A percentile compares a stretch with the other conserved stretches of the same genome.
phyloP scores from a whole-genome alignment of 139 green algal genomes.

The Chlorella sp. region DNA sequence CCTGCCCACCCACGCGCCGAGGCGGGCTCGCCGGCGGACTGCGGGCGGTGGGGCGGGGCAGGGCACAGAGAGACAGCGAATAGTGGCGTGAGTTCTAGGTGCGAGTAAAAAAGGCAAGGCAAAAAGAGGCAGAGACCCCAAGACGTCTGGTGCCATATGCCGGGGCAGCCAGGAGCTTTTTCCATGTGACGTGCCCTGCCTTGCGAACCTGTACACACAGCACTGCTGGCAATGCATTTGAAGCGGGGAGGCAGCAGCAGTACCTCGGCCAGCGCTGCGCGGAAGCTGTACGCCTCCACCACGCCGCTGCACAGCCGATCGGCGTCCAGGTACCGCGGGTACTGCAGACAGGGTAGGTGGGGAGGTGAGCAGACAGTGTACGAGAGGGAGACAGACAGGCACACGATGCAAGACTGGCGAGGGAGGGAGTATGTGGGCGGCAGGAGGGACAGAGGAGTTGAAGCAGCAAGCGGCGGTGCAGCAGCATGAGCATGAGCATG shows the following conservation, averaged over 20 bases:
- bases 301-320: conserved; percentile 53
- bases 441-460: no score
- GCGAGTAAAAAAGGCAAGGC: no score
- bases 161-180: background rate
- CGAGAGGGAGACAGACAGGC: no score
- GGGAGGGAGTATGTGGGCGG: no score
- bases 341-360: background rate
- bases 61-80: background rate
- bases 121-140: background rate
- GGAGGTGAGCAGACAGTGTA: background rate
- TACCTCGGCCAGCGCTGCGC: conserved; percentile 47
- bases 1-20: conserved; percentile 13
- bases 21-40: background rate
- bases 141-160: background rate
- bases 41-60: background rate
- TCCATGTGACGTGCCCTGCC: background rate
- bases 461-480: no score
- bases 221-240: background rate
- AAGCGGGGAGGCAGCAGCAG: background rate
- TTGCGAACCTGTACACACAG: background rate
- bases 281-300: conserved; percentile 56
- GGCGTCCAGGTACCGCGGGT: conserved; percentile 40
- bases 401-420: no score
- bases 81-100: background rate
- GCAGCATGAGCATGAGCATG: no score